phyloP scores from a whole-genome alignment of 2,329 filamentous ascomycete genomes.

The Microdochium trichocladiopsis region DNA sequence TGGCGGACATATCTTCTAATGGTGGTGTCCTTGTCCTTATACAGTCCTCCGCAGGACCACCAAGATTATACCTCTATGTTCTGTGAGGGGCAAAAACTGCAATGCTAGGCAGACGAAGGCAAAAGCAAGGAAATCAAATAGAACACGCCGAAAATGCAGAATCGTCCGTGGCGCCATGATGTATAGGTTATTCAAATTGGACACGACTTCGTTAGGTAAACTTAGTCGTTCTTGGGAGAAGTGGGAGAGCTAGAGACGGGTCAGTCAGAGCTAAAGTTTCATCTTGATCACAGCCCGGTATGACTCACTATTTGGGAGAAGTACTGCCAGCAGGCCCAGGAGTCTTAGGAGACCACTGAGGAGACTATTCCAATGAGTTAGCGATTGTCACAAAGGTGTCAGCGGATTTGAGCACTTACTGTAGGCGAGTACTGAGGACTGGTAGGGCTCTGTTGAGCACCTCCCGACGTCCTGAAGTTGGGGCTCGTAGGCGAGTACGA shows the following conservation, averaged over 20 bases:
- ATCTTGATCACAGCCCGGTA: background rate
- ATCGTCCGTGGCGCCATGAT: background rate
- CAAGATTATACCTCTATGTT: background rate
- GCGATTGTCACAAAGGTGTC: constrained; percentile 1
- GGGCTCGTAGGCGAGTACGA: constrained; percentile 68
- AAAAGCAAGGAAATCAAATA: background rate
- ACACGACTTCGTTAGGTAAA: constrained; percentile 3
- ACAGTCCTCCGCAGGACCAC: background rate
- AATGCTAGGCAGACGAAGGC: background rate
- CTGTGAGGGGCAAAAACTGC: background rate
- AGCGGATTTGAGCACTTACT: constrained; percentile 20
- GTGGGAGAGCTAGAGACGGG: constrained; percentile 17
- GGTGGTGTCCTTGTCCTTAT: background rate
- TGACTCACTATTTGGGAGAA: constrained; percentile 32
- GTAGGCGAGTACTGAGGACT: constrained; percentile 69
- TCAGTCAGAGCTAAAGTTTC: constrained; percentile 2
- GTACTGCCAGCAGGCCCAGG: constrained; percentile 30
- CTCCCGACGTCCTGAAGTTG: constrained; percentile 43
- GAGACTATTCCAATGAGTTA: constrained; percentile 31
- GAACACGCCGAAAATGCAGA: background rate
- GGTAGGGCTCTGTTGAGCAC: constrained; percentile 52
- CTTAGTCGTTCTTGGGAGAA: constrained; percentile 21
- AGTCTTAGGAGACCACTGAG: constrained; percentile 35
- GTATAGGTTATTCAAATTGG: constrained; percentile 14
- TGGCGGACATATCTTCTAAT: background rate